Evolutionary conservation across 176 grass and related monocot genomes (phyloP).

Genomic region (Pharus latifolius): DNA sequence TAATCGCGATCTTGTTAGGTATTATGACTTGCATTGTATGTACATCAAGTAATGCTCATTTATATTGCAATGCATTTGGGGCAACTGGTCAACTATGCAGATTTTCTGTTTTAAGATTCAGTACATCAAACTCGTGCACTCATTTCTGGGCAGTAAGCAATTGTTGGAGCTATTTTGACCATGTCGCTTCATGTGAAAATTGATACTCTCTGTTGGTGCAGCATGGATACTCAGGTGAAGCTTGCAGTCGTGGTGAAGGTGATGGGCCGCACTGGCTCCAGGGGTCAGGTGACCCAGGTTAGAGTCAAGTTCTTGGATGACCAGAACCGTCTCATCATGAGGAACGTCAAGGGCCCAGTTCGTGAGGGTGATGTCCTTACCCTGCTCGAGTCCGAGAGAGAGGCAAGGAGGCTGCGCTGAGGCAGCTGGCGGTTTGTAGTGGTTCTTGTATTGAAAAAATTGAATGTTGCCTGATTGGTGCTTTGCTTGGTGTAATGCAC

Average conservation of each 20-base stretch:
- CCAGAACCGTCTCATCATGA: slow-evolving; percentile 93
- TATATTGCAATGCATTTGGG: too few relatives aligned
- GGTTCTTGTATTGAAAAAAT: slow-evolving; percentile 11
- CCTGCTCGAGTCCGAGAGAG: slow-evolving; percentile 78
- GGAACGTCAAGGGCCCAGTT: slow-evolving; percentile 73
- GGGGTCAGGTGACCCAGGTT: slow-evolving; percentile 87
- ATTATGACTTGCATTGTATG: too few relatives aligned
- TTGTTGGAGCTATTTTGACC: too few relatives aligned
- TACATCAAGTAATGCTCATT: too few relatives aligned
- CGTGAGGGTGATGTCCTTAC: slow-evolving; percentile 82
- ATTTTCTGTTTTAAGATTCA: too few relatives aligned
- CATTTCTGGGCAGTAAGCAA: too few relatives aligned
- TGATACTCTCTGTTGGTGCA: slow-evolving; percentile 15
- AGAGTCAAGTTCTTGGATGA: slow-evolving; percentile 92
- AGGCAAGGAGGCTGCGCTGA: slow-evolving; percentile 84
- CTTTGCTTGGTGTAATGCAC: background rate
- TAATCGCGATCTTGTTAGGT: too few relatives aligned
- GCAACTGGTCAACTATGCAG: too few relatives aligned
- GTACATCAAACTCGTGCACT: too few relatives aligned
- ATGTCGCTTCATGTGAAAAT: too few relatives aligned
- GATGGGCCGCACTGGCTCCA: slow-evolving; percentile 69
- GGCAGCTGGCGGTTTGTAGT: background rate
- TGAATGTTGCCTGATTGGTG: background rate
- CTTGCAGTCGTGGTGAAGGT: slow-evolving; percentile 84
- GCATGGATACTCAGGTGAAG: slow-evolving; percentile 83